Percentiles rank a stretch among this genome's conserved stretches.
These are phyloP conservation scores for Cicer yamashitae DNA, from an alignment of 306 rosid species.

Conservation along the genomic window DNA sequence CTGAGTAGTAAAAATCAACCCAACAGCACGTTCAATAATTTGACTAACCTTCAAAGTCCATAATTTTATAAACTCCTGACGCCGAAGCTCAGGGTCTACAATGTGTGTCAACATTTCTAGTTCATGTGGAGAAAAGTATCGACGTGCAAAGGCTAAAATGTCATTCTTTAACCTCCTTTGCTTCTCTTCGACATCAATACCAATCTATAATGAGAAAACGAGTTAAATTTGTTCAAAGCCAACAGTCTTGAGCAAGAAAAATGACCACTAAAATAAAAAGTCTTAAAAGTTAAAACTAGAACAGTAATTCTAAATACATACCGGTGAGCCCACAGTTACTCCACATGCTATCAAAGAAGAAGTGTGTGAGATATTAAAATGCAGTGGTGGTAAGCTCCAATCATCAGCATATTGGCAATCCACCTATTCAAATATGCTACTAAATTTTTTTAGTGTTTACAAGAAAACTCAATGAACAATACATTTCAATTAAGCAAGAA, in stretches of 20 bases:
- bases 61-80: slow-evolving; percentile 68
- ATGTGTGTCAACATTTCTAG: slow-evolving; percentile 66
- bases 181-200: slow-evolving; percentile 91
- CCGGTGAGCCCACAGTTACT: slow-evolving; percentile 67
- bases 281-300: slow-evolving; percentile 20
- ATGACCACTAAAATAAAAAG: slow-evolving; percentile 1
- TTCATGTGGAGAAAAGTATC: slow-evolving; percentile 79
- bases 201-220: slow-evolving; percentile 61
- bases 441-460: slow-evolving; percentile 34
- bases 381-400: slow-evolving; percentile 73
- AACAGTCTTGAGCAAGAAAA: slow-evolving; percentile 32
- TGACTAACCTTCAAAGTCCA: slow-evolving; percentile 57
- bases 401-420: slow-evolving; percentile 64
- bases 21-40: neutral
- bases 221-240: slow-evolving; percentile 40
- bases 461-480: slow-evolving; percentile 23
- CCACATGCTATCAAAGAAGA: slow-evolving; percentile 92
- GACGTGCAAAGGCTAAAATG: slow-evolving; percentile 73
- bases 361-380: slow-evolving; percentile 90
- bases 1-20: neutral
- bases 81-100: slow-evolving; percentile 79
- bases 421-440: slow-evolving; percentile 57
- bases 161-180: slow-evolving; percentile 71
- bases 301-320: slow-evolving; percentile 55
- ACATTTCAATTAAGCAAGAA: slow-evolving; percentile 23